Percentiles rank a stretch among this genome's conserved stretches.
These are phyloP conservation scores for Alisma plantagoaquatica DNA, from an alignment of 106 monocot genomes.

Conservation along the genomic window DNA sequence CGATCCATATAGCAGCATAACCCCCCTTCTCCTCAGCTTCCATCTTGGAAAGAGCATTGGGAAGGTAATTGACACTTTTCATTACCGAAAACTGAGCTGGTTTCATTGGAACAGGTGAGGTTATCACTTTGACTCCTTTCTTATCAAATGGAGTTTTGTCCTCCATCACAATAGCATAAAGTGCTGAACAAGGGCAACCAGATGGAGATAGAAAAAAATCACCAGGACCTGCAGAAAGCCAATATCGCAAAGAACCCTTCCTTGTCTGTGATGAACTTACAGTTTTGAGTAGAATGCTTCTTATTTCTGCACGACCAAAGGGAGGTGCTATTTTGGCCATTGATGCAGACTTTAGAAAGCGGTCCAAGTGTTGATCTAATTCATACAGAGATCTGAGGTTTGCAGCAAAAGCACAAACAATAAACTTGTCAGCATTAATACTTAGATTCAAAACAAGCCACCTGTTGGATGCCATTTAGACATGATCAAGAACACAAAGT, in stretches of 20 bases:
- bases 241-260: too few relatives aligned
- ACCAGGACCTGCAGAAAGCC: slow-evolving; percentile 82
- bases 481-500: too few relatives aligned
- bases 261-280: slow-evolving; percentile 56
- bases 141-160: slow-evolving; percentile 6
- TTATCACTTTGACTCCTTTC: slow-evolving; percentile 47
- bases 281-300: slow-evolving; percentile 53
- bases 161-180: slow-evolving; percentile 54
- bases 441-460: slow-evolving; percentile 82
- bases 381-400: slow-evolving; percentile 63
- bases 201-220: slow-evolving; percentile 60
- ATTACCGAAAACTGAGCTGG: slow-evolving; percentile 54
- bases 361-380: slow-evolving; percentile 71
- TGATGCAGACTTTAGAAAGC: slow-evolving; percentile 58
- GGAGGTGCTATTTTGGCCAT: slow-evolving; percentile 67
- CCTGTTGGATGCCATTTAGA: slow-evolving; percentile 83
- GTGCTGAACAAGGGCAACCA: slow-evolving; percentile 35
- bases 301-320: slow-evolving; percentile 44
- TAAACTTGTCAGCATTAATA: slow-evolving; percentile 19
- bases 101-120: slow-evolving; percentile 72
- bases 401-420: not conserved
- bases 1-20: slow-evolving; percentile 73
- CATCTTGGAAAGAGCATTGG: slow-evolving; percentile 54
- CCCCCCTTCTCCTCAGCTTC: slow-evolving; percentile 65
- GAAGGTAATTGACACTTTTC: slow-evolving; percentile 81